A percentile compares a stretch with the other conserved stretches of the same genome.
Conservation (phyloP, 164 flowering plant species). For the Tetrastigma voinierianum region DNA sequence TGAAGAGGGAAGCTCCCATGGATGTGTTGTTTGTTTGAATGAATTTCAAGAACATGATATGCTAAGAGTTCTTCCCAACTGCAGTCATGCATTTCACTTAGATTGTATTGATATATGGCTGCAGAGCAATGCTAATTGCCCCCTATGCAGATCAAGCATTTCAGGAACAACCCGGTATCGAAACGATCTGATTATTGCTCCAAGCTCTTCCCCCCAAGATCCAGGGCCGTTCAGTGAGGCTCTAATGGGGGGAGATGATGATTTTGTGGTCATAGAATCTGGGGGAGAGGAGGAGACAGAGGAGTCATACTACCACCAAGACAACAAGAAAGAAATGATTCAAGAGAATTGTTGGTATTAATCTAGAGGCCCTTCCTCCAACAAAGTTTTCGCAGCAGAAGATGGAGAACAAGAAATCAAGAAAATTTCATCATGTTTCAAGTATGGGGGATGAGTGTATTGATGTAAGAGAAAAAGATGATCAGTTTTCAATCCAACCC, state of each 20-base stretch:
- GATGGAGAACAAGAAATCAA: constrained; percentile 9
- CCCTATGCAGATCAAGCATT: constrained; percentile 50
- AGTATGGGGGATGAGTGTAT: constrained; percentile 51
- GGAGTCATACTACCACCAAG: background rate
- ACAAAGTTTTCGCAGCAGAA: constrained; percentile 17
- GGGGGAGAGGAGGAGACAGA: constrained; percentile 16
- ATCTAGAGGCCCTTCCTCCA: constrained; percentile 12
- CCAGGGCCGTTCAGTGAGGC: constrained; percentile 13
- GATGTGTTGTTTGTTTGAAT: constrained; percentile 39
- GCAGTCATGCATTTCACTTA: constrained; percentile 41
- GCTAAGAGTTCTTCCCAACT: constrained; percentile 37
- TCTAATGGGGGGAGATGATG: constrained; percentile 31
- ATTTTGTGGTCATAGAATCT: constrained; percentile 38
- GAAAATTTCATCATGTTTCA: constrained; percentile 25
- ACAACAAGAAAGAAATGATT: constrained; percentile 11
- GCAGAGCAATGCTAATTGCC: constrained; percentile 35
- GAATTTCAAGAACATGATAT: constrained; percentile 41
- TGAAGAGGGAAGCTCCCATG: constrained; percentile 14
- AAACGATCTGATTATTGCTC: constrained; percentile 36
- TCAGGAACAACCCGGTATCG: constrained; percentile 20
- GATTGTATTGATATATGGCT: constrained; percentile 51
- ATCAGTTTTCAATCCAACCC: constrained; percentile 28
- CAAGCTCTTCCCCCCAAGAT: constrained; percentile 54
- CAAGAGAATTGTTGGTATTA: background rate
- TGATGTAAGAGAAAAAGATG: constrained; percentile 29